Evolutionary conservation across 225 moss, liverwort and hornwort species (phyloP).

Genomic region (Pseudisothecium myosuroides): DNA sequence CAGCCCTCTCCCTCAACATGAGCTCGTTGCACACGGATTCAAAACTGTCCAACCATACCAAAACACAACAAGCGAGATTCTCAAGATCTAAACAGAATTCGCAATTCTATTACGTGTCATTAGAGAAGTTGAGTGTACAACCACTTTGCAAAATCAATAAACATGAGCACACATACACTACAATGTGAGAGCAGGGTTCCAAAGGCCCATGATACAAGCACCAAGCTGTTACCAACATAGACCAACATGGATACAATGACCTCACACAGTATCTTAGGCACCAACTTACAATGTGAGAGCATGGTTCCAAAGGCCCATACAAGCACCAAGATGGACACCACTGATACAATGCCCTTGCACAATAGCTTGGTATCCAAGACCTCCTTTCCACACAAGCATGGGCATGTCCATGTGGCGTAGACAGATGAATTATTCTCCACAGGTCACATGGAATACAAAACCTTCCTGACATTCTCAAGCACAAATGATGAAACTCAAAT

Average conservation of each 20-base stretch:
- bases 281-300: background rate
- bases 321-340: background rate
- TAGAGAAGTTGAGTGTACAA: no score
- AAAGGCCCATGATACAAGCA: background rate
- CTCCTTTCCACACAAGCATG: background rate
- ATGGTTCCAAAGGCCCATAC: background rate
- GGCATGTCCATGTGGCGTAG: background rate
- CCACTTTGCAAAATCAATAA: background rate
- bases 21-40: no score
- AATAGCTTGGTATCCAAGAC: background rate
- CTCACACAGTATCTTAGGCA: background rate
- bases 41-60: no score
- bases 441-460: background rate
- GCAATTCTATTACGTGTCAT: background rate
- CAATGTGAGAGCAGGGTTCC: background rate
- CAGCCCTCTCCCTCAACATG: no score
- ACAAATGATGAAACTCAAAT: background rate
- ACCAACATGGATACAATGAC: background rate
- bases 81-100: background rate
- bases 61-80: no score
- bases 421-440: background rate
- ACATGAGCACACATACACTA: background rate
- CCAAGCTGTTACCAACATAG: background rate
- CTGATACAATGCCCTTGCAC: background rate
- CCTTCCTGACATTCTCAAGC: background rate